Evolutionary conservation across 495 filamentous ascomycete genomes (phyloP), one percentile per base, ranked within the genome.

Genomic region (Penicillium simplicissimum): DNA sequence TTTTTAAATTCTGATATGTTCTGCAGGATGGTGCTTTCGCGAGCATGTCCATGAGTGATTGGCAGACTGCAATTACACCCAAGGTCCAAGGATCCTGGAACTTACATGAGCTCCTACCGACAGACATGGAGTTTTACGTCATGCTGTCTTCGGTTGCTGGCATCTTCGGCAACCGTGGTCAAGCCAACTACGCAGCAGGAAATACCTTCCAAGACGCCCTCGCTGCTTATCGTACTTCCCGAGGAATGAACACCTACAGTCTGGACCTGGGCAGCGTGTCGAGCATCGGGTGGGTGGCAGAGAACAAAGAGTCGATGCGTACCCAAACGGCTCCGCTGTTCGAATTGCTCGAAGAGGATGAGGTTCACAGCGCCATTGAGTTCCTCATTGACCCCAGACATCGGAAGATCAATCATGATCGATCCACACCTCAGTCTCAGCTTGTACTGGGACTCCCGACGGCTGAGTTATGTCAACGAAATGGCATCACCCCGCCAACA

Each of bases 191-290:
- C 62, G 77, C 81, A 4, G 80, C 83, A 0, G 85, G 81, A 25
- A 78, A 78, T n/a, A 75, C 76, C 0, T 81, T 75, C 52, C 75
- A 79, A 63, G 78, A 81, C 40, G 71, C 67, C 0, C 65, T 81
- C 1, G 77, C 78, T 6, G 67, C 65, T 0, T 69, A 75, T 43
- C 75, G 76, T 4, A 60, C 64, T 34, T 40, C 61, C 0, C 60
- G 45, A 6, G 73, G 73, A 1, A 54, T 69, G 58, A 67, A 61
- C 2, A 70, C 67, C 19, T 64, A 81, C 1, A 81, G 79, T 17
- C 73, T 89, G 31, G 81, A 86, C 47, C 72, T 89, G 0, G 84
- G 81, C 9, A 77, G 81, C 31, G 81, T 87, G 11, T 79, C 78
- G 0, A 83, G 79, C 48, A 79, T 83, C 0, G 85, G 85, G 17